Base-by-base conservation (phyloP, 2,329 filamentous ascomycete genomes). In the Drechslerella coelobrocha region DNA sequence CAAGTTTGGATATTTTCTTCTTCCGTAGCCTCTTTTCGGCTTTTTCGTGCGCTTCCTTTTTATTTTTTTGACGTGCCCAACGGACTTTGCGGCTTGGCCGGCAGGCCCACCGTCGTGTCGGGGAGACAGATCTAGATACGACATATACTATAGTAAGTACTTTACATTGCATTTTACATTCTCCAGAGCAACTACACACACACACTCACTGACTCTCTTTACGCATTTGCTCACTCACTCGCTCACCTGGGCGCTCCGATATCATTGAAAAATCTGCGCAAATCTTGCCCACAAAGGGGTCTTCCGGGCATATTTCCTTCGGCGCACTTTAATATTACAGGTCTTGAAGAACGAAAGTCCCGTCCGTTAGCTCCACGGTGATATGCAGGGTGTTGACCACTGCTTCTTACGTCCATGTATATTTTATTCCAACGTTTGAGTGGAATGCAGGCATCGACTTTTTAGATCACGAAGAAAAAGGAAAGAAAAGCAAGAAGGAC, bases 311-410 rank as follows among this genome's bases (percentile, higher is more conserved):
- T 71, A 63, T 63, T 71, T 71, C 52, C 34, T 53, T 54, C 48
- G 51, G 34, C 17, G 26, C 29, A 56, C 31, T 61, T 54, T 59
- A 62, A 62, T 69, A 59, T 62, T 63, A 63, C 59, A 55, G 50
- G 53, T 45, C 55, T 56, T 45, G 48, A 71, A 71, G 66, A 71
- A 71, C 66, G 66, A 53, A 61, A 37, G 53, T 45, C 59, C 66
- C 59, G 41, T 45, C 17, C 5, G 2, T 45, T 21, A 21, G 41
- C 41, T 21, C 53, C 55, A 52, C 31, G 39, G 45, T 63, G 66
- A 56, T 60, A 71, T 71, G 59, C 66, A 71, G 59, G 59, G 66
- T 17, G 41, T 17, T 59, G 59, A 39, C 50, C 31, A 24, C 45
- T 37, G 56, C 39, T 59, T 55, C 65, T 51, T 69, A 69, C 45